Percentiles rank a stretch among this genome's conserved stretches.
phyloP scores from a whole-genome alignment of 139 green algal genomes.

The Yamagishiella unicocca region DNA sequence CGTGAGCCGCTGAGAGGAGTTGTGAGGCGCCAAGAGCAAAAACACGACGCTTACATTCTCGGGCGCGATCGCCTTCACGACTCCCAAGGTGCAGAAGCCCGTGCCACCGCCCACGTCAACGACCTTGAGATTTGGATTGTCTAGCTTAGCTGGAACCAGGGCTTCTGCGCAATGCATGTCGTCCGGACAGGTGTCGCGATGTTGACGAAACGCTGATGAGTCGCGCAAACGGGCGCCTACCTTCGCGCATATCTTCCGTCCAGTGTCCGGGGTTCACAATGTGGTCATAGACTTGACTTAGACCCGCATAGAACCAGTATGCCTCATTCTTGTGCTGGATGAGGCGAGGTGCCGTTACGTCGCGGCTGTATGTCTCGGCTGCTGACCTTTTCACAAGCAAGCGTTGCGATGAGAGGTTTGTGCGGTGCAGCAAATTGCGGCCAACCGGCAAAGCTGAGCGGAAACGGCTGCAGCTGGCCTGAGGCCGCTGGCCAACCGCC shows the following conservation, averaged over 20 bases:
- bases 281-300: slow-evolving; percentile 85
- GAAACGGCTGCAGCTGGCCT: neutral
- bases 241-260: slow-evolving; percentile 92
- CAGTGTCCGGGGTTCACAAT: slow-evolving; percentile 95
- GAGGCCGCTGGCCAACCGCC: neutral
- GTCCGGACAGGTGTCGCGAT: too few relatives aligned
- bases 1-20: neutral
- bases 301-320: slow-evolving; percentile 37
- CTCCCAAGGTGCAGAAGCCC: slow-evolving; percentile 93
- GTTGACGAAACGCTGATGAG: neutral
- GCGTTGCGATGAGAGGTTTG: neutral
- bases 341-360: slow-evolving; percentile 39
- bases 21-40: neutral
- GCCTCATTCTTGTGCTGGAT: slow-evolving; percentile 97
- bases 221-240: neutral
- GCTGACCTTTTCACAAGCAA: neutral
- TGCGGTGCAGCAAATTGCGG: neutral
- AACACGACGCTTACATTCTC: slow-evolving; percentile 68
- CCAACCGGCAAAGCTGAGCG: neutral
- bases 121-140: slow-evolving; percentile 85
- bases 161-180: slow-evolving; percentile 73
- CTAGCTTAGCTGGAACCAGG: slow-evolving; percentile 83
- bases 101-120: slow-evolving; percentile 95
- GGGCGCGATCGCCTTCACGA: slow-evolving; percentile 81
- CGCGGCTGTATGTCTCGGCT: slow-evolving; percentile 25